Percentiles rank a stretch among this genome's conserved stretches.
Evolutionary conservation across 352 stramenopile genomes (phyloP).

Genomic region (Phytopythium montanum): DNA sequence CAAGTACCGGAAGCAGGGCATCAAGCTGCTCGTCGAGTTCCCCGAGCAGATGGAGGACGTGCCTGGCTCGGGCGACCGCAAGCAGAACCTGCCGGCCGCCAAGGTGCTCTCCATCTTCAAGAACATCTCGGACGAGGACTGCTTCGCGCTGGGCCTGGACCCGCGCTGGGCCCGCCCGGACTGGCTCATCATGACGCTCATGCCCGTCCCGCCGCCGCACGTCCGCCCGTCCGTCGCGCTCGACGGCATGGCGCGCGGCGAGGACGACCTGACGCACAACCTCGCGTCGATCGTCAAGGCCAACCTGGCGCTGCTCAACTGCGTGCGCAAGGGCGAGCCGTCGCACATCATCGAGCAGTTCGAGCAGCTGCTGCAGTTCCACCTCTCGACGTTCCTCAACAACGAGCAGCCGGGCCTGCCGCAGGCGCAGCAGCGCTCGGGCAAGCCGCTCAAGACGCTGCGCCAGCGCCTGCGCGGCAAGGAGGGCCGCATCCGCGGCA

Average conservation of each 20-base stretch:
- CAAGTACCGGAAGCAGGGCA: constrained; percentile 95
- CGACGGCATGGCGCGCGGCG: constrained; percentile 90
- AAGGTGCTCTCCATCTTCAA: constrained; percentile 96
- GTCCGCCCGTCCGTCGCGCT: constrained; percentile 96
- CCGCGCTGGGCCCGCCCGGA: constrained; percentile 94
- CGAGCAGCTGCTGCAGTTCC: constrained; percentile 84
- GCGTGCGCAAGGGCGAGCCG: constrained; percentile 93
- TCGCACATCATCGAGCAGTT: constrained; percentile 96
- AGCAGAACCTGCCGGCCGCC: constrained; percentile 95
- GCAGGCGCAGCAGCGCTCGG: constrained; percentile 95
- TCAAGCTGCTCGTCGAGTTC: constrained; percentile 95
- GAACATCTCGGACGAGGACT: constrained; percentile 97
- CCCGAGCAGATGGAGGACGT: constrained; percentile 94
- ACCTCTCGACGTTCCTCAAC: constrained; percentile 94
- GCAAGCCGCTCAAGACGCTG: constrained; percentile 98
- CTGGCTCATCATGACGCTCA: constrained; percentile 98
- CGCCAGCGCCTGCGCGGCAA: constrained; percentile 96
- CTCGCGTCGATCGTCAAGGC: constrained; percentile 98
- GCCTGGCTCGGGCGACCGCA: constrained; percentile 93
- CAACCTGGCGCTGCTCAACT: constrained; percentile 95
- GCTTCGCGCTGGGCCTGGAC: constrained; percentile 93
- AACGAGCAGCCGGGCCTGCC: constrained; percentile 96
- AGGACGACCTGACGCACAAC: constrained; percentile 99
- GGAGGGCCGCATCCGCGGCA: constrained; percentile 98
- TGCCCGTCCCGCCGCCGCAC: constrained; percentile 97